Evolutionary conservation across 495 filamentous ascomycete genomes (phyloP).

Genomic region (Neurospora terricola): DNA sequence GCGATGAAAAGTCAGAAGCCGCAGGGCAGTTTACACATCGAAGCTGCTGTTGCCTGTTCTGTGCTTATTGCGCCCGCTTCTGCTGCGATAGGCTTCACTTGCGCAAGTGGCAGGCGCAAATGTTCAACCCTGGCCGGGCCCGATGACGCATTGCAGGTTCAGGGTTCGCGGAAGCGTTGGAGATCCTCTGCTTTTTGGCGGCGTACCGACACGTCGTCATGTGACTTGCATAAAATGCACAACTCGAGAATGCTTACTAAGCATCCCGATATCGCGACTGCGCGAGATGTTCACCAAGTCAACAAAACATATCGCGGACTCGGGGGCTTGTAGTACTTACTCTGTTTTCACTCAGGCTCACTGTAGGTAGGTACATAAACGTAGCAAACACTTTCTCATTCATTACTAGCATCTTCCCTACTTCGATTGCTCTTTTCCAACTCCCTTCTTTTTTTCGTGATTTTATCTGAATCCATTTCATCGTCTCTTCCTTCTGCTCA

Average conservation of each 20-base stretch:
- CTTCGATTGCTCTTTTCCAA: neutral
- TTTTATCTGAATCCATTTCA: neutral
- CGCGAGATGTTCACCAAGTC: neutral
- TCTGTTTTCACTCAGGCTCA: neutral
- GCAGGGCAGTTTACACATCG: neutral
- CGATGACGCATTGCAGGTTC: neutral
- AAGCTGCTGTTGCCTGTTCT: neutral
- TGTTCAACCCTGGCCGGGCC: neutral
- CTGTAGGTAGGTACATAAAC: neutral
- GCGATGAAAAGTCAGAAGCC: neutral
- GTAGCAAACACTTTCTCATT: neutral
- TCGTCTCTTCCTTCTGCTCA: neutral
- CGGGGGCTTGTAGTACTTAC: neutral
- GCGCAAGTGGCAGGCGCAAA: neutral
- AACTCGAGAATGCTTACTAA: neutral
- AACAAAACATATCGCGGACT: neutral
- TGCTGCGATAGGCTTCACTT: neutral
- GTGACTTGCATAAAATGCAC: constrained; percentile 3
- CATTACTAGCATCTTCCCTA: neutral
- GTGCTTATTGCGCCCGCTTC: neutral
- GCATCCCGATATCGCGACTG: neutral
- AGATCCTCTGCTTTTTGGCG: neutral
- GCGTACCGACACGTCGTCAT: constrained; percentile 4
- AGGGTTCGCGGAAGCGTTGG: neutral
- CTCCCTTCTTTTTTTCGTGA: neutral